Evolutionary conservation across 345 rosid species (phyloP), one percentile per base, ranked within the genome.

Genomic region (Carallia pectinifolia): DNA sequence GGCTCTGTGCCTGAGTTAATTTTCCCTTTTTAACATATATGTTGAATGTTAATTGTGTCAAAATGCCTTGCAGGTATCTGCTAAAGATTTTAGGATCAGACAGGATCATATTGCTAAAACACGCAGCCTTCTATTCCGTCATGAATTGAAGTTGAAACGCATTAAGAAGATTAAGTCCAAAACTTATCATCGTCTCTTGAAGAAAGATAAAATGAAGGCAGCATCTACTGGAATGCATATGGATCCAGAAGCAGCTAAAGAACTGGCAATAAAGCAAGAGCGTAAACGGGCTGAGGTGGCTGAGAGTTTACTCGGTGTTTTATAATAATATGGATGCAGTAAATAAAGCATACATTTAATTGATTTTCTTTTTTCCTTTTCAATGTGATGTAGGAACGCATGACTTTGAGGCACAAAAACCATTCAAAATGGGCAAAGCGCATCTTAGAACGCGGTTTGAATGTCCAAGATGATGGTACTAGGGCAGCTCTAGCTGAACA

Each of bases 101-200:
- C 86, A 80, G 62, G 38, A 88, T 79, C 90, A 83, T 64, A 74
- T 84, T 44, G 96, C 98, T 44, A 95, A 90, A 81, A 87, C 90
- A 90, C 89, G 97, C 71, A 85, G 85, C 76, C 88, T 95, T 72
- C 94, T 95, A 72, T 95, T 90, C 75, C 93, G 85, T 31, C 97
- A 95, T 66, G 99, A 95, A 76, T 54, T 88, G 75, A 95, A 92
- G 82, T 77, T 81, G 72, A 92, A 92, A 81, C 90, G 88, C 39
- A 71, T 92, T 19, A 95, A 90, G 82, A 95, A 90, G 78, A 95
- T 95, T 15, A 90, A 95, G 83, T 92, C 98, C 17, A 95, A 89
- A 83, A 84, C 97, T 56, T 92, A 83, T 74, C 96, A 83, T 71
- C 96, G 94, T 9, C 74, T 90, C 61, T 78, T 77, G 79, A 92